These are phyloP conservation scores for Monoraphidium neglectum DNA, from an alignment of 139 green algal species.

Conservation along the genomic window DNA sequence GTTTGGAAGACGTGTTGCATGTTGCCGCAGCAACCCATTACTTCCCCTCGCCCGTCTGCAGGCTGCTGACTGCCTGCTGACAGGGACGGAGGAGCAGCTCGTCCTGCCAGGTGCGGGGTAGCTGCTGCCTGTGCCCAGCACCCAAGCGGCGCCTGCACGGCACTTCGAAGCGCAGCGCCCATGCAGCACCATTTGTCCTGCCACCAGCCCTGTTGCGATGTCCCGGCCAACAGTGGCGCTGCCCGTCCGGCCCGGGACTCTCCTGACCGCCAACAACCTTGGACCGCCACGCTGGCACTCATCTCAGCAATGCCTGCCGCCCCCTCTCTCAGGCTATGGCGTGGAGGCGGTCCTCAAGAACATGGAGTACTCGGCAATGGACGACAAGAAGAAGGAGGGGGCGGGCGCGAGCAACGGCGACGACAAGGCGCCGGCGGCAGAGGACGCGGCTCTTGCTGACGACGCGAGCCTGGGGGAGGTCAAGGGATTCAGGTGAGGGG, in stretches of 20 bases:
- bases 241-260: too few species aligned
- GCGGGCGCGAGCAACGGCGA: too few species aligned
- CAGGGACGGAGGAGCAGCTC: slow-evolving; percentile 41
- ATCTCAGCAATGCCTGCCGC: slow-evolving; percentile 36
- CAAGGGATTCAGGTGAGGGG: slow-evolving; percentile 77
- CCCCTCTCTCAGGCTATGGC: slow-evolving; percentile 82
- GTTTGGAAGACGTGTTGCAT: too few species aligned
- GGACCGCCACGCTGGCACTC: slow-evolving; percentile 28
- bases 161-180: too few species aligned
- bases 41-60: not conserved
- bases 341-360: slow-evolving; percentile 97
- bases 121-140: too few species aligned
- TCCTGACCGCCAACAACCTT: not conserved
- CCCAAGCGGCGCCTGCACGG: too few species aligned
- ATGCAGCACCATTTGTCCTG: too few species aligned
- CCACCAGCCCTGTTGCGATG: too few species aligned
- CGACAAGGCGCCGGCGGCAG: not conserved
- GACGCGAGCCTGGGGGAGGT: slow-evolving; percentile 42
- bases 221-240: not conserved
- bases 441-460: not conserved
- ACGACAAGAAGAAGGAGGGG: slow-evolving; percentile 72
- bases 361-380: slow-evolving; percentile 96
- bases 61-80: slow-evolving; percentile 6
- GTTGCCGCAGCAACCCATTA: too few species aligned
- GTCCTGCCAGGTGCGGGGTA: too few species aligned